phyloP scores from a whole-genome alignment of 1,139 yeast genomes.

The Debaryomyces subglobosus region DNA sequence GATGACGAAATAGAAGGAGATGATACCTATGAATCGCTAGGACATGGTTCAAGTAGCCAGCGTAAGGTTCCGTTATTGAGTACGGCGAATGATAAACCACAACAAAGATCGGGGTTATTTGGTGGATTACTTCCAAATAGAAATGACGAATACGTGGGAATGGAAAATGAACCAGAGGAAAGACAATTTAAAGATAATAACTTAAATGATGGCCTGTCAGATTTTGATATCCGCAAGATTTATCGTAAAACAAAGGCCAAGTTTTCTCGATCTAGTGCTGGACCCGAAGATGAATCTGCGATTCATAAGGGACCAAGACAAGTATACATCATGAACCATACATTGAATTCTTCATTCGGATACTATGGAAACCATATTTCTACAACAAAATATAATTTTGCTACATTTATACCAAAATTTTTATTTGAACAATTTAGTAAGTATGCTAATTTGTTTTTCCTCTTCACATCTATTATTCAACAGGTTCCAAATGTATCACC shows the following conservation, averaged over 20 bases:
- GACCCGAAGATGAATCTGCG: conserved; percentile 8
- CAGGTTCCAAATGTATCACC: conserved; percentile 98
- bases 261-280: conserved; percentile 12
- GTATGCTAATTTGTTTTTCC: conserved; percentile 92
- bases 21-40: conserved; percentile 8
- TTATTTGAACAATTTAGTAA: conserved; percentile 95
- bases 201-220: conserved; percentile 24
- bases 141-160: conserved; percentile 24
- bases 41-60: conserved; percentile 9
- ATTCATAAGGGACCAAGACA: conserved; percentile 56
- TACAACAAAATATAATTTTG: conserved; percentile 94
- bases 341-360: conserved; percentile 55
- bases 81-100: conserved; percentile 20
- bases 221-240: conserved; percentile 61
- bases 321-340: conserved; percentile 65
- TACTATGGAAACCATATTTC: conserved; percentile 86
- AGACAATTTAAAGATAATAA: conserved; percentile 15
- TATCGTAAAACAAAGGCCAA: conserved; percentile 26
- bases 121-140: conserved; percentile 13
- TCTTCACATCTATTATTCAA: conserved; percentile 91
- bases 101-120: conserved; percentile 19
- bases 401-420: conserved; percentile 93
- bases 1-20: conserved; percentile 33
- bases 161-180: conserved; percentile 21
- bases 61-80: conserved; percentile 31